A percentile compares a stretch with the other conserved stretches of the same genome.
These are phyloP conservation scores for Hawksworthiomyces lignivorus DNA, from an alignment of 2,329 filamentous ascomycete genomes.

Conservation along the genomic window DNA sequence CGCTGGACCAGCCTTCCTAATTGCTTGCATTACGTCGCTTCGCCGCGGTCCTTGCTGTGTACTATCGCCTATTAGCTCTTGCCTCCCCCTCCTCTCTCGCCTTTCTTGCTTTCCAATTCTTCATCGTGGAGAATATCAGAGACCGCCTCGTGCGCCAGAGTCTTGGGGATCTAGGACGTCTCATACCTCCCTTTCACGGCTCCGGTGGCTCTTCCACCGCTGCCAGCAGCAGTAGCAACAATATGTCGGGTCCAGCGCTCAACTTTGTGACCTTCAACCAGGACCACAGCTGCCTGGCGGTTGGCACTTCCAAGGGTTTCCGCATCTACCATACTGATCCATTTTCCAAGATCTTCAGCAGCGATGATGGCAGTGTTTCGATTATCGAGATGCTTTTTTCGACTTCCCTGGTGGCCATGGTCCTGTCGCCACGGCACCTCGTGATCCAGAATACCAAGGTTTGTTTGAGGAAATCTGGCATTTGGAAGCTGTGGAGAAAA, in stretches of 20 bases:
- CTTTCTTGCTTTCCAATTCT: no score
- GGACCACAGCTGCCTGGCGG: constrained; percentile 93
- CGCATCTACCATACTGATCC: constrained; percentile 96
- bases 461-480: no score
- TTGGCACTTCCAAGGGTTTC: constrained; percentile 90
- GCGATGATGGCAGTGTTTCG: constrained; percentile 88
- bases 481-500: no score
- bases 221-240: constrained; percentile 13
- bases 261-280: constrained; percentile 99
- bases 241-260: constrained; percentile 64
- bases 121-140: constrained; percentile 3
- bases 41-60: no score
- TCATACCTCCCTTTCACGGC: constrained; percentile 1
- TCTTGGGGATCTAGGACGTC: constrained; percentile 1
- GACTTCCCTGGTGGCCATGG: constrained; percentile 88
- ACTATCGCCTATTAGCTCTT: no score
- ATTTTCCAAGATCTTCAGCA: constrained; percentile 90
- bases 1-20: no score
- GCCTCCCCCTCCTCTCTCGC: no score
- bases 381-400: constrained; percentile 99
- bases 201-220: constrained; percentile 9
- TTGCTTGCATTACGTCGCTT: neutral
- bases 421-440: constrained; percentile 82
- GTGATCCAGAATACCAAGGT: constrained; percentile 98
- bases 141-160: neutral